Conservation (phyloP, 305 asterid species). For the Petunia hybrid region DNA sequence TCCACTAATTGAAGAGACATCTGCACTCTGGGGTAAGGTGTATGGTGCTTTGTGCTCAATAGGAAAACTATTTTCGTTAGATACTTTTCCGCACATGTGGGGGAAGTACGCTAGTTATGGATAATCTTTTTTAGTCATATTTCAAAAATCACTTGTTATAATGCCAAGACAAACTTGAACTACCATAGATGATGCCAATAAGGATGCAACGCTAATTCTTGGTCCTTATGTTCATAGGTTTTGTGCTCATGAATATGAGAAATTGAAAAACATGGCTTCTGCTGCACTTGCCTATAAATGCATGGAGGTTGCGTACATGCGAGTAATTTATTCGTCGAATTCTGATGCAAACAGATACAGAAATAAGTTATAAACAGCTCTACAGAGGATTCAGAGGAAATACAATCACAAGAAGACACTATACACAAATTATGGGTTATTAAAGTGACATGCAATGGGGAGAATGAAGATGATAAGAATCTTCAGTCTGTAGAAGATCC, state of each 20-base stretch:
- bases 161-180: slow-evolving; percentile 18
- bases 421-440: no score
- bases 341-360: slow-evolving; percentile 70
- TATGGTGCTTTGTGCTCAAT: neutral
- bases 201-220: slow-evolving; percentile 17
- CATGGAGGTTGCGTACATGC: slow-evolving; percentile 87
- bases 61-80: neutral
- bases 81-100: slow-evolving; percentile 10
- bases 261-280: slow-evolving; percentile 84
- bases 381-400: slow-evolving; percentile 43
- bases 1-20: neutral
- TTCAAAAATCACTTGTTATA: neutral
- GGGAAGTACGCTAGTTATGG: slow-evolving; percentile 15
- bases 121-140: neutral
- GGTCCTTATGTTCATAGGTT: slow-evolving; percentile 56
- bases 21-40: neutral
- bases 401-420: no score
- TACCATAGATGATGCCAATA: slow-evolving; percentile 2
- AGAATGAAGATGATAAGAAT: no score
- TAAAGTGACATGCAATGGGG: no score
- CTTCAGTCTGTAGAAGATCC: no score
- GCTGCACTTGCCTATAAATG: slow-evolving; percentile 98
- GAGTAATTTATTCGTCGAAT: slow-evolving; percentile 81
- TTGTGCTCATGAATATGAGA: slow-evolving; percentile 95
- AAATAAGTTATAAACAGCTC: slow-evolving; percentile 69